Evolutionary conservation across 2,329 filamentous ascomycete species (phyloP).

Genomic region (Colletotrichum musicola): DNA sequence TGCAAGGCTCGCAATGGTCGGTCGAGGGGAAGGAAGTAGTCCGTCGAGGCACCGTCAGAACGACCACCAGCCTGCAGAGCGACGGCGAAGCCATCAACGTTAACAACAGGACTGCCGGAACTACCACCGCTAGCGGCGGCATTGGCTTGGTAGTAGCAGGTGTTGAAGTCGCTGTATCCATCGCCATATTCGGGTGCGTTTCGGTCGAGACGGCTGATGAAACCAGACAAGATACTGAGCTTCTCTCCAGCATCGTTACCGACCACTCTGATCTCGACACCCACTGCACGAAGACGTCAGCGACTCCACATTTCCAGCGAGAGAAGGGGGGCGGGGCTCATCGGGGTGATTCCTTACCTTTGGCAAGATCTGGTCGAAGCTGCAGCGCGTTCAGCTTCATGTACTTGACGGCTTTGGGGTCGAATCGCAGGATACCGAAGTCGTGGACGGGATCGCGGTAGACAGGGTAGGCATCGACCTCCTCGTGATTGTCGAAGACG

Average conservation of each 20-base stretch:
- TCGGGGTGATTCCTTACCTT: conserved; percentile 54
- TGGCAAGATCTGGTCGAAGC: conserved; percentile 87
- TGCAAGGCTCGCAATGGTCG: conserved; percentile 88
- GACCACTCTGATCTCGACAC: conserved; percentile 94
- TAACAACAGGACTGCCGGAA: conserved; percentile 98
- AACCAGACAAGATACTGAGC: conserved; percentile 95
- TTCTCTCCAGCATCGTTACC: conserved; percentile 99
- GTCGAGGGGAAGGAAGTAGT: conserved; percentile 96
- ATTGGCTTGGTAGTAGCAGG: conserved; percentile 96
- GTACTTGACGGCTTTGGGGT: conserved; percentile 96
- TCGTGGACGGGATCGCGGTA: conserved; percentile 99
- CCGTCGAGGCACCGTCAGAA: conserved; percentile 94
- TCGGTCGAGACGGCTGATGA: conserved; percentile 94
- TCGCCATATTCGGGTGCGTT: conserved; percentile 99
- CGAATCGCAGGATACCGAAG: conserved; percentile 96
- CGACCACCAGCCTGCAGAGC: conserved; percentile 94
- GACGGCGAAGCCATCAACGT: conserved; percentile 91
- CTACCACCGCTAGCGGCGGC: conserved; percentile 96
- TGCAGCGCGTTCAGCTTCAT: conserved; percentile 88
- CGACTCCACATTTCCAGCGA: conserved; percentile 3
- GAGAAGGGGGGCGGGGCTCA: conserved; percentile 14
- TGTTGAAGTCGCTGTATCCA: conserved; percentile 97
- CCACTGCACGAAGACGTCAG: conserved; percentile 65
- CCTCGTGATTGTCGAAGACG: conserved; percentile 98
- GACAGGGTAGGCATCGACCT: conserved; percentile 95